Base-by-base conservation (phyloP, 2,329 filamentous ascomycete species). In the Sporothrix dimorphospora region DNA sequence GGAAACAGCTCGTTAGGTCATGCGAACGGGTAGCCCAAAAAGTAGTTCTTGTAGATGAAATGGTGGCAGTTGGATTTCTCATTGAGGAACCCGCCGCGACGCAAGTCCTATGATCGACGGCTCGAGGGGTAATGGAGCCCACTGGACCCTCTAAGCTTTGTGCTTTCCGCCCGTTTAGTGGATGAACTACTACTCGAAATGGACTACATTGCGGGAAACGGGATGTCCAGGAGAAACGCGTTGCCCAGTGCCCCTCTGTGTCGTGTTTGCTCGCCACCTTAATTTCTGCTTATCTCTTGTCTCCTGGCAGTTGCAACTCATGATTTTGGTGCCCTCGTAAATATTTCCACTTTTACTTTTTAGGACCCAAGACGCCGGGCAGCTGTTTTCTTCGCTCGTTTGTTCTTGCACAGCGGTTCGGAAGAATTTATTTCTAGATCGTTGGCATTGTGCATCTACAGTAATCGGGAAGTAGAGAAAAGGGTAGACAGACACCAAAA, bases 391-490 rank as follows among this genome's bases (percentile, higher is more conserved):
- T 27, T 65, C 59, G 19, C n/a, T 65, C 21, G 9, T 27, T 19
- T 38, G 21, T 1, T 4, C 19, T 27, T 30, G 7, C 8, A n/a
- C 27, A 24, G 4, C 3, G 9, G 57, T 9, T 42, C 57, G 57
- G 57, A 42, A 4, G 8, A 21, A 24, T 63, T 63, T 45, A 19
- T 1, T 45, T 24, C 59, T 59, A 19, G 19, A 45, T 65, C 59
- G 59, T 19, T 27, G n/a, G 3, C 59, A 65, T 45, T 21, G 38
- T 45, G 59, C 59, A 27, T 24, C 2, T 7, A 65, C 59, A 38
- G 59, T 38, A 27, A 65, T 65, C 38, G 38, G 38, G 16, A 65
- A 65, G 21, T 45, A 27, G n/a, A 65, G n/a, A 65, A 45, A 65
- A 19, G 3, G 27, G 30, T 6, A 34, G 3, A 3, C 30, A 34